A percentile compares a stretch with the other conserved stretches of the same genome.
phyloP scores from a whole-genome alignment of 139 green algal genomes.

The Chlorella ohadii region DNA sequence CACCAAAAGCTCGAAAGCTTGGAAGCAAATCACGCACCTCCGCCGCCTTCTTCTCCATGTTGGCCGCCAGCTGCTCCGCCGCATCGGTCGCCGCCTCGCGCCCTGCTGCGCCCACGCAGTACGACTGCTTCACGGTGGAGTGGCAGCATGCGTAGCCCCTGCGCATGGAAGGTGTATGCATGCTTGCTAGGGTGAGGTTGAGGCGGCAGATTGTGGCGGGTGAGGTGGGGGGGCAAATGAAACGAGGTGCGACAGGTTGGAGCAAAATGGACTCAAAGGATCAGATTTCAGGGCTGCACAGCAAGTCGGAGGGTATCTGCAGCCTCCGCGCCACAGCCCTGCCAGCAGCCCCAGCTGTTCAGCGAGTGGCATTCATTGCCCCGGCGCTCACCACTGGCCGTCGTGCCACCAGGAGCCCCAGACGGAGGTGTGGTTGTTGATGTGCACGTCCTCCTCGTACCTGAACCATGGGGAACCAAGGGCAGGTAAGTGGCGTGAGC shows the following conservation, averaged over 20 bases:
- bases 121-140: constrained; percentile 85
- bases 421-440: constrained; percentile 95
- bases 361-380: too few species aligned
- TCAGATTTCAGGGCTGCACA: too few species aligned
- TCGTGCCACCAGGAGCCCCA: constrained; percentile 96
- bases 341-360: not conserved
- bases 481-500: too few species aligned
- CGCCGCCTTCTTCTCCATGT: constrained; percentile 65
- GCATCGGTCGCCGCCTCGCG: constrained; percentile 46
- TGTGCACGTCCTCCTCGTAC: constrained; percentile 97
- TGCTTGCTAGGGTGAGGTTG: not conserved
- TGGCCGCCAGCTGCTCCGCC: constrained; percentile 65
- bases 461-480: too few species aligned
- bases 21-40: not conserved
- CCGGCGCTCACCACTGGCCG: constrained; percentile 68
- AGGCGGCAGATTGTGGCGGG: too few species aligned
- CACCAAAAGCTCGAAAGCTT: too few species aligned
- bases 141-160: constrained; percentile 95
- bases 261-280: too few species aligned
- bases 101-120: constrained; percentile 87
- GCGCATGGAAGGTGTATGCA: not conserved
- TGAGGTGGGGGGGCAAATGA: too few species aligned
- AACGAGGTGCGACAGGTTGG: too few species aligned
- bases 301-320: too few species aligned
- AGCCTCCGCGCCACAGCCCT: too few species aligned